A percentile compares a stretch with the other conserved stretches of the same genome.
phyloP scores from a whole-genome alignment of 1,139 yeast genomes.

The Taphrina sp. region DNA sequence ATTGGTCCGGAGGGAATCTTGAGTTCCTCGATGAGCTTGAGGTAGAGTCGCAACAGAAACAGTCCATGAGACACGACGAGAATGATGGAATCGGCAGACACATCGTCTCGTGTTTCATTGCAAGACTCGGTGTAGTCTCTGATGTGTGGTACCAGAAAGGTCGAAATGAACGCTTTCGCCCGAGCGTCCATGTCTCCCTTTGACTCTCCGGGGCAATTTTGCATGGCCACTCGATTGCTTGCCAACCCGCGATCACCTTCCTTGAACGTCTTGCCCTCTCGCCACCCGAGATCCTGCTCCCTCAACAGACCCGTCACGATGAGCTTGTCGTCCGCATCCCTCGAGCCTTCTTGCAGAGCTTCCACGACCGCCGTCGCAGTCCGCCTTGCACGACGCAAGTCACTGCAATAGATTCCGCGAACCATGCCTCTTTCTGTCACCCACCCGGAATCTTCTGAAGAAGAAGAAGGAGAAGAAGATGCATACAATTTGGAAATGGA shows the following conservation, averaged over 20 bases:
- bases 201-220: slow-evolving; percentile 13
- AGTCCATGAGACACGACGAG: slow-evolving; percentile 30
- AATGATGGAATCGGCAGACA: neutral
- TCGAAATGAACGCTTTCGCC: neutral
- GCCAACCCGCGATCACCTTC: slow-evolving; percentile 13
- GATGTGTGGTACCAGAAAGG: neutral
- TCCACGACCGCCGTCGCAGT: slow-evolving; percentile 16
- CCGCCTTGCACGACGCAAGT: slow-evolving; percentile 12
- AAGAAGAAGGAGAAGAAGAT: too few relatives aligned
- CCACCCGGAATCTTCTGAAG: neutral
- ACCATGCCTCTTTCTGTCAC: too few relatives aligned
- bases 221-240: neutral
- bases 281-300: slow-evolving; percentile 31
- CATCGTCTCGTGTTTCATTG: neutral
- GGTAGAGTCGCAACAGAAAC: slow-evolving; percentile 21
- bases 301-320: neutral
- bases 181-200: slow-evolving; percentile 21
- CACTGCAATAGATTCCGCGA: neutral
- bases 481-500: neutral
- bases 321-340: too few relatives aligned
- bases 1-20: slow-evolving; percentile 2
- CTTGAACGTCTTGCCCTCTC: slow-evolving; percentile 18
- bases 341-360: neutral
- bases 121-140: too few relatives aligned
- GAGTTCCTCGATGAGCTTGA: neutral